Base-by-base conservation (phyloP, 1,284 basidiomycete species). In the Ceratobasidium papillatum region DNA sequence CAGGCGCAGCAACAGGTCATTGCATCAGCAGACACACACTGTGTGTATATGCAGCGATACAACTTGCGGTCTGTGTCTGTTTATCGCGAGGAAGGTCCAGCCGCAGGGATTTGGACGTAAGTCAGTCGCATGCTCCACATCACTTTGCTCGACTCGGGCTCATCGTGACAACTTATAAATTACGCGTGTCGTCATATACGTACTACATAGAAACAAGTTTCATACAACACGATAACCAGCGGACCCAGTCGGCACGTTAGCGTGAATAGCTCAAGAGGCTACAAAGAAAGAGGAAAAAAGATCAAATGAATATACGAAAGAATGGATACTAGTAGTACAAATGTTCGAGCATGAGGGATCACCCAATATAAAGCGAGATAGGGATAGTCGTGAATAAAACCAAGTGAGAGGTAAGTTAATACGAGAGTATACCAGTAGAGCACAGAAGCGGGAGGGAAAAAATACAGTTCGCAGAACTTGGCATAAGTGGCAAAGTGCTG, bases 141-240 rank as follows among this genome's bases (percentile, higher is more conserved):
- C 52, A 41, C 27, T 27, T 27, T n/a, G 49, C n/a, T 12, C 56
- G 34, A 32, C 19, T 36, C 58, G 58, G n/a, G n/a, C 43, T 61
- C 58, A 43, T 17, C 32, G n/a, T 4, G 32, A 22, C n/a, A 61
- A 61, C n/a, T 43, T 61, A 38, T 61, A 61, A 49, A 64, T 64
- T 64, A 49, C 41, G 43, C 5, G n/a, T 49, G 47, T 63, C 69
- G 47, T 61, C 45, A 73, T 73, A 73, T 73, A 63, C 58, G 59
- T 62, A 73, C 69, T 61, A 73, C 69, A 73, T 73, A 73, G 59
- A 73, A 38, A 64, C 45, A 64, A n/a, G 62, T 64, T 64, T 49
- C 62, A 64, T 64, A 64, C 62, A 64, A 32, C 43, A 49, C 62
- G 25, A 64, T 49, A 64, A 49, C 62, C 62, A 47, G 58, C 62